phyloP scores from a whole-genome alignment of 306 rosid species.

The Inga laurina region DNA sequence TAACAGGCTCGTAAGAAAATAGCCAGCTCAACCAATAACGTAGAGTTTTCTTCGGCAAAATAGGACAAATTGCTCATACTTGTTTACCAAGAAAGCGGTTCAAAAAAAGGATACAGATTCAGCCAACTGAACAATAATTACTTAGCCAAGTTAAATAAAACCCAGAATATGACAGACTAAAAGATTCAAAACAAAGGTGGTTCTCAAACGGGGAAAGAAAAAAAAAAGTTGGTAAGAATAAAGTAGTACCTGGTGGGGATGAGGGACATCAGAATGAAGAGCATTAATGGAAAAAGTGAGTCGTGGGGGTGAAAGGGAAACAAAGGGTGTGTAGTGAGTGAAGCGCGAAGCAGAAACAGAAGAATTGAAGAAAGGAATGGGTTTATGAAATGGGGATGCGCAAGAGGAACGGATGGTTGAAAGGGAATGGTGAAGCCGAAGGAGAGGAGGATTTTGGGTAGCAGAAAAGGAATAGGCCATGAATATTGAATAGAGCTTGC shows the following conservation, averaged over 20 bases:
- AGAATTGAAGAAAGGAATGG: conserved; percentile 9
- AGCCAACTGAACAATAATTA: neutral
- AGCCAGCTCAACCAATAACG: neutral
- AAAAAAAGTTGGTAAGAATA: neutral
- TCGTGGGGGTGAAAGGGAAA: conserved; percentile 35
- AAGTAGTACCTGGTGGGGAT: conserved; percentile 54
- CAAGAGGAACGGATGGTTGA: neutral
- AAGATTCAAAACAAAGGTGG: neutral
- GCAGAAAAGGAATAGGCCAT: neutral
- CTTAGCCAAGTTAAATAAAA: neutral
- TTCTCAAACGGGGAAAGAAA: neutral
- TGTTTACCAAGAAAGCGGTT: neutral
- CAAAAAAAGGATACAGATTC: neutral
- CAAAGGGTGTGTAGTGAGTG: conserved; percentile 6
- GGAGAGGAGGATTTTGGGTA: neutral
- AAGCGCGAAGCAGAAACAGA: neutral
- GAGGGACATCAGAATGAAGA: conserved; percentile 55
- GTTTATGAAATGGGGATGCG: conserved; percentile 15
- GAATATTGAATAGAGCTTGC: neutral
- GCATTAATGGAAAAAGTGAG: conserved; percentile 34
- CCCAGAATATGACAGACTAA: neutral
- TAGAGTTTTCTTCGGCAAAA: neutral
- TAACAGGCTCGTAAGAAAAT: neutral
- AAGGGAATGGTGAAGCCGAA: neutral
- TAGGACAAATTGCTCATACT: neutral